Evolutionary conservation across 345 rosid genomes (phyloP), one percentile per base, ranked within the genome.

Genomic region (Linum trigynum): DNA sequence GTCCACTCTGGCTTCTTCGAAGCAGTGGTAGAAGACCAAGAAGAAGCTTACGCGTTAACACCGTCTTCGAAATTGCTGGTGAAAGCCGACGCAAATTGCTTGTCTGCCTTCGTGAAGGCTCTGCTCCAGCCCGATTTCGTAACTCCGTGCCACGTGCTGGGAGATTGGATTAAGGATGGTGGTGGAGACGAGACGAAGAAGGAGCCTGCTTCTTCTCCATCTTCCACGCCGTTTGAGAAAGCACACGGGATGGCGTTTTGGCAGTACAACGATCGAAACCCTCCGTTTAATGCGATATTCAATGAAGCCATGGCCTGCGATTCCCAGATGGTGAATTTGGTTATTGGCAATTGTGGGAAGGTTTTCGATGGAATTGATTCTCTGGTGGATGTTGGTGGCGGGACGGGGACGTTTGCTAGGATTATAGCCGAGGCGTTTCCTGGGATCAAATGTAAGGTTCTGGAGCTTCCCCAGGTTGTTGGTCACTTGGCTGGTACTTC

Each of bases 1-100:
- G 76, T 79, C 15, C 76, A 73, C 65, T 69, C 75, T 0, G 80
- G 82, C 4, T 77, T 85, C 68, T 83, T 83, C 43, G 63, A 70
- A 1, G 38, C 59, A 23, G 62, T 51, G 58, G 62, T 40, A 1
- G 71, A 55, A 7, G 71, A 23, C 32, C 32, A 57, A 45, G 63
- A 57, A 2, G 76, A 68, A 63, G 82, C 72, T 0, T 85, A 77
- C 69, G 69, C 43, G 62, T 72, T 76, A 2, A 81, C 87, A 10
- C 66, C 72, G 2, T 17, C 71, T 64, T 81, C 87, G 0, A 59
- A 32, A 43, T 45, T 81, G 17, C 84, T 85, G 5, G 45, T 81
- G 14, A 78, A 66, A 48, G 72, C 74, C 45, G 74, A 73, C 37
- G 48, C 64, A 53, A 74, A 67, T 5, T 66, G 80, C 65, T 64